phyloP scores from a whole-genome alignment of 208 protist species.

The Phytomonas francai region DNA sequence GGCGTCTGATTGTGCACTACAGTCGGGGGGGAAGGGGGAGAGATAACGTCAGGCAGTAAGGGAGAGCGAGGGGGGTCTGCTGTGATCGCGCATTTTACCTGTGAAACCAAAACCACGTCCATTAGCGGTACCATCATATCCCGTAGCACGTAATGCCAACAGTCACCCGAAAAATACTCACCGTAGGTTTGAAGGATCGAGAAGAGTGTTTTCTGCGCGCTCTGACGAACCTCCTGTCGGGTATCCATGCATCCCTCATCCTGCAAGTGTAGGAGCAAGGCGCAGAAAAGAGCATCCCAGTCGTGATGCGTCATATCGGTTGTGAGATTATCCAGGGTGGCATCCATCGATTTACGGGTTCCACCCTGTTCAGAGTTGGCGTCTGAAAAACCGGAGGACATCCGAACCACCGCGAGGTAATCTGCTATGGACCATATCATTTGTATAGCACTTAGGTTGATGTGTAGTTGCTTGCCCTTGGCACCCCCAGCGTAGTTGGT shows the following conservation, averaged over 20 bases:
- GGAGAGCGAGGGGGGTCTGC: neutral
- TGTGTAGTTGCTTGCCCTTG: constrained; percentile 36
- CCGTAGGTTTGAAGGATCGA: constrained; percentile 75
- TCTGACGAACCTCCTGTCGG: constrained; percentile 77
- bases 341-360: neutral
- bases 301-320: constrained; percentile 13
- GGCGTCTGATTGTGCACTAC: too few relatives aligned
- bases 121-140: constrained; percentile 49
- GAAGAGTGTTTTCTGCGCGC: constrained; percentile 74
- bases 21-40: neutral
- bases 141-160: constrained; percentile 47
- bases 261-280: constrained; percentile 26
- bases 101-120: constrained; percentile 27
- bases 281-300: constrained; percentile 35
- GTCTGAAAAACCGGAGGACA: neutral
- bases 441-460: constrained; percentile 82
- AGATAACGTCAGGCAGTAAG: neutral
- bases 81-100: constrained; percentile 19
- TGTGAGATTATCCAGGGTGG: neutral
- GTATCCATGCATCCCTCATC: constrained; percentile 34
- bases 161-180: constrained; percentile 30
- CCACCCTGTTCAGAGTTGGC: too few relatives aligned
- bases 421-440: constrained; percentile 81
- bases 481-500: constrained; percentile 19
- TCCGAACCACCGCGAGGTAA: constrained; percentile 30